Conservation (phyloP, 2,329 filamentous ascomycete genomes). For the Fusarium armeniacum region DNA sequence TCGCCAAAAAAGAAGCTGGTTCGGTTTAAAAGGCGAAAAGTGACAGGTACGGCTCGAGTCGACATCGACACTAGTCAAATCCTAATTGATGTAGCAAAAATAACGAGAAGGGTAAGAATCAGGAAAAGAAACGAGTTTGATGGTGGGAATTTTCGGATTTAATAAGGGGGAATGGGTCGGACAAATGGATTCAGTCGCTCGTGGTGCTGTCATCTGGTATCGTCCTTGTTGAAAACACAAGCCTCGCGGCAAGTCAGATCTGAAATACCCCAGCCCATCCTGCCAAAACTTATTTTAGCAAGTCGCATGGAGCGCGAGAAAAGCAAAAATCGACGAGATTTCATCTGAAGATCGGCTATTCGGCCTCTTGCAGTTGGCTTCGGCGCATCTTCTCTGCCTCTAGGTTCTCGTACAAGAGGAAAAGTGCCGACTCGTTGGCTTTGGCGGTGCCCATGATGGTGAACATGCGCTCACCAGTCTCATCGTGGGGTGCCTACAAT, state of each 20-base stretch:
- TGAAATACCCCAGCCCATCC: conserved; percentile 64
- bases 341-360: conserved; percentile 57
- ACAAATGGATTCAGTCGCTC: conserved; percentile 49
- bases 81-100: conserved; percentile 37
- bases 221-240: conserved; percentile 64
- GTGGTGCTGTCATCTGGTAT: conserved; percentile 62
- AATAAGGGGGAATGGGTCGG: conserved; percentile 23
- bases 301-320: conserved; percentile 49
- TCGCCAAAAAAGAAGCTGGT: conserved; percentile 43
- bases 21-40: conserved; percentile 37
- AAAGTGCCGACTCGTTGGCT: conserved; percentile 95
- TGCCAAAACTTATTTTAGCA: conserved; percentile 63
- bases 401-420: conserved; percentile 97
- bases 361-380: conserved; percentile 76
- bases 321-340: conserved; percentile 49
- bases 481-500: conserved; percentile 86
- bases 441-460: conserved; percentile 96
- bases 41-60: conserved; percentile 24
- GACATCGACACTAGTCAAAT: conserved; percentile 23
- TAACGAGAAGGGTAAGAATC: conserved; percentile 46
- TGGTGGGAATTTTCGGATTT: conserved; percentile 45
- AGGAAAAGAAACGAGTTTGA: conserved; percentile 47
- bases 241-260: conserved; percentile 76
- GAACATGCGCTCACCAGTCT: conserved; percentile 99
- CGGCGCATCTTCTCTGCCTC: conserved; percentile 99